Percentiles rank a stretch among this genome's conserved stretches.
These are phyloP conservation scores for Misopates orontium DNA, from an alignment of 257 asterid genomes.

Conservation along the genomic window DNA sequence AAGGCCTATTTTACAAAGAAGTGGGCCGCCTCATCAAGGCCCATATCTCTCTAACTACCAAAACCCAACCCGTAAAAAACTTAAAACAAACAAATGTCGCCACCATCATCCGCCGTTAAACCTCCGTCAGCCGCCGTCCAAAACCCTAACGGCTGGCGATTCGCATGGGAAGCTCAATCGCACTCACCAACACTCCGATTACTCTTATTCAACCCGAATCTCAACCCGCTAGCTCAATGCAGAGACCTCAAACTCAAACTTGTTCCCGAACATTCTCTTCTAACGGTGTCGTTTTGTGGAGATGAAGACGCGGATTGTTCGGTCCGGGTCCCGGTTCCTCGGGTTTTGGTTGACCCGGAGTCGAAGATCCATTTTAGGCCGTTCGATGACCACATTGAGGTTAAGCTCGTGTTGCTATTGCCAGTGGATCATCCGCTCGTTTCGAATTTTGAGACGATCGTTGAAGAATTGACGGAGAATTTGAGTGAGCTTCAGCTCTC, in stretches of 20 bases:
- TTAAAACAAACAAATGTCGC: conserved; percentile 41
- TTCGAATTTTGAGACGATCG: conserved; percentile 50
- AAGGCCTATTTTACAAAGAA: no score
- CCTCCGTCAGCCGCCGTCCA: conserved; percentile 32
- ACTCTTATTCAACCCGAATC: conserved; percentile 43
- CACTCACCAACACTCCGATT: conserved; percentile 58
- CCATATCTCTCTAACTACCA: background rate
- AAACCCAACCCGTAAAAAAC: background rate
- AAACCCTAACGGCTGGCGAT: conserved; percentile 49
- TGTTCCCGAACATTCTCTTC: conserved; percentile 43
- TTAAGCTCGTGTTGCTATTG: conserved; percentile 67
- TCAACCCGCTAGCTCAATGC: conserved; percentile 50
- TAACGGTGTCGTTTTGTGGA: conserved; percentile 48
- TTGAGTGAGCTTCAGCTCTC: conserved; percentile 38
- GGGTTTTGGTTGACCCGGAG: conserved; percentile 71
- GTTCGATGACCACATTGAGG: conserved; percentile 74
- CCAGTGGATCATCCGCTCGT: conserved; percentile 88
- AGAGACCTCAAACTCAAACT: conserved; percentile 45
- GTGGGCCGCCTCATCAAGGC: no score
- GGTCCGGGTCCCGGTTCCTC: conserved; percentile 61
- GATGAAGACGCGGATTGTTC: conserved; percentile 28
- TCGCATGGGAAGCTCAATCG: conserved; percentile 73
- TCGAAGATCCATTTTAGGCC: conserved; percentile 51
- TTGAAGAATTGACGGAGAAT: conserved; percentile 20
- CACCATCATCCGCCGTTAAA: conserved; percentile 34